Percentiles rank a stretch among this genome's conserved stretches.
Conservation (phyloP, 1,284 basidiomycete genomes). For the Tausonia pullulans region DNA sequence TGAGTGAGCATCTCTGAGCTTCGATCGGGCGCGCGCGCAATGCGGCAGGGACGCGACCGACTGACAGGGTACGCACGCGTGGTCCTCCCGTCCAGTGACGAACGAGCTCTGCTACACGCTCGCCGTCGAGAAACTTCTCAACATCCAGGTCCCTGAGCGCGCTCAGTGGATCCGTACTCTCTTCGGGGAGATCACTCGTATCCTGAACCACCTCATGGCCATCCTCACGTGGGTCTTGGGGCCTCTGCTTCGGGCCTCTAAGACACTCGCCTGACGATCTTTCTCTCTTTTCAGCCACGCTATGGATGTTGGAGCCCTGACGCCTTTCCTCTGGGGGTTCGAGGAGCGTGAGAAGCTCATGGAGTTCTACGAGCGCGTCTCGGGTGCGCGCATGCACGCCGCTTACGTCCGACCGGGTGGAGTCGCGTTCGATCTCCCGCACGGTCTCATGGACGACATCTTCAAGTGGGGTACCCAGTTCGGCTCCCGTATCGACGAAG, state of each 20-base stretch:
- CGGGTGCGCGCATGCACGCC: conserved; percentile 90
- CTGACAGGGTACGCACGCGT: neutral
- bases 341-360: conserved; percentile 99
- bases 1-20: conserved; percentile 55
- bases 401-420: conserved; percentile 98
- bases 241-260: neutral
- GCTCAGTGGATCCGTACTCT: conserved; percentile 98
- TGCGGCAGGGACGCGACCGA: too few species aligned
- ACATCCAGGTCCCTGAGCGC: conserved; percentile 96
- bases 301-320: conserved; percentile 95
- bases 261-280: conserved; percentile 16
- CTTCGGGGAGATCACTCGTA: conserved; percentile 93
- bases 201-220: conserved; percentile 97
- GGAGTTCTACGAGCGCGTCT: conserved; percentile 99
- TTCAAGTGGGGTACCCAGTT: conserved; percentile 98
- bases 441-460: conserved; percentile 92
- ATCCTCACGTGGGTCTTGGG: conserved; percentile 52
- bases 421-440: conserved; percentile 94
- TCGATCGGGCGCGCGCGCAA: too few species aligned
- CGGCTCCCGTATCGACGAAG: conserved; percentile 71
- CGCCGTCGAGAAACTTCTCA: conserved; percentile 95
- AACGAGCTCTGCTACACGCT: conserved; percentile 94
- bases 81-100: conserved; percentile 50
- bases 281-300: conserved; percentile 43
- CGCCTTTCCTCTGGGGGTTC: conserved; percentile 99